Percentiles rank a stretch among this genome's conserved stretches.
phyloP scores from a whole-genome alignment of 2,329 filamentous ascomycete species.

The Alternaria sp. region DNA sequence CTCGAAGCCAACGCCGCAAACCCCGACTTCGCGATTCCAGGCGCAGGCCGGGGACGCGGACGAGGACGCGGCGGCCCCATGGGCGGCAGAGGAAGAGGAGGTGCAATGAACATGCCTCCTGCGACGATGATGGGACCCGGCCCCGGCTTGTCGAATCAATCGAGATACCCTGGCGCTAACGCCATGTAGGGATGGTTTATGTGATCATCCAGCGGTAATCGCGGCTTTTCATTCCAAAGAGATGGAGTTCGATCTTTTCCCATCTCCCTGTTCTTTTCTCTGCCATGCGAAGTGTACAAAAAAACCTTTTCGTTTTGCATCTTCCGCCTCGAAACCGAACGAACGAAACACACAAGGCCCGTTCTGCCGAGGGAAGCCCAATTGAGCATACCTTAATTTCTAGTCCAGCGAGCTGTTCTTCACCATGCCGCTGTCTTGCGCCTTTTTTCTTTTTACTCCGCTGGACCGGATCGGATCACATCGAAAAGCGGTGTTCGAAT shows the following conservation, averaged over 20 bases:
- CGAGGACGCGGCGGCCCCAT: slow-evolving; percentile 34
- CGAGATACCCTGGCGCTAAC: slow-evolving; percentile 42
- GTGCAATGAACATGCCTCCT: slow-evolving; percentile 34
- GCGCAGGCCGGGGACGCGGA: slow-evolving; percentile 46
- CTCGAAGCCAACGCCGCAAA: slow-evolving; percentile 69
- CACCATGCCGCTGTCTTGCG: background rate
- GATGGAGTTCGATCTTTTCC: background rate
- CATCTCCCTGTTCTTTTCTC: background rate
- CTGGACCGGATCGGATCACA: slow-evolving; percentile 2
- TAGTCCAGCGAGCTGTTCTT: background rate
- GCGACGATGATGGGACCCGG: slow-evolving; percentile 35
- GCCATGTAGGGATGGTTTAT: slow-evolving; percentile 33
- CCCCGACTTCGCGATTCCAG: slow-evolving; percentile 81
- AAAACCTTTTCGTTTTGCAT: background rate
- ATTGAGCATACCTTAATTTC: slow-evolving; percentile 13
- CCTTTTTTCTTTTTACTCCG: background rate
- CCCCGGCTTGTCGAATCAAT: slow-evolving; percentile 37
- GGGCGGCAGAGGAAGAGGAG: slow-evolving; percentile 31
- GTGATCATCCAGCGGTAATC: background rate
- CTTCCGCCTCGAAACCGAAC: background rate
- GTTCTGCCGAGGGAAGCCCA: background rate
- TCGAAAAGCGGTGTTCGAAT: background rate
- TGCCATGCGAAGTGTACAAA: background rate
- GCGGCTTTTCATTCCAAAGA: background rate
- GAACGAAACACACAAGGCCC: background rate